phyloP scores from a whole-genome alignment of 192 early-diverging fungal species.

The Coemansia brasiliensis region DNA sequence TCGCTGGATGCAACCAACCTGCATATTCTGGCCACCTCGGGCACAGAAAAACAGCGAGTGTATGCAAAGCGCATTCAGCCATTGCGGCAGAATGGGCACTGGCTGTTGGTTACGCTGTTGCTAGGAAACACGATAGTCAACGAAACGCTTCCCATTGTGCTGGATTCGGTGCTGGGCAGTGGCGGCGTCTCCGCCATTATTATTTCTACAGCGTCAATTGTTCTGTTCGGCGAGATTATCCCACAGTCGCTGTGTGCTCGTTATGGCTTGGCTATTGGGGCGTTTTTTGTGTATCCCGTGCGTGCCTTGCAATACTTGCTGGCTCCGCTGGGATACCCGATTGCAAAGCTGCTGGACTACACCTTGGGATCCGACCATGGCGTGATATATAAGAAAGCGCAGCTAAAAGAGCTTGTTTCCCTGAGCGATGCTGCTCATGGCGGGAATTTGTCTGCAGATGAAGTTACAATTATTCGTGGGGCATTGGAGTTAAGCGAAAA shows the following conservation, averaged over 20 bases:
- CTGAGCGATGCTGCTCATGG: constrained; percentile 69
- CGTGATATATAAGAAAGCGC: constrained; percentile 80
- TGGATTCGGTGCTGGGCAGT: constrained; percentile 73
- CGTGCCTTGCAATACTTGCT: constrained; percentile 66
- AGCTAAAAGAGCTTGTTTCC: constrained; percentile 77
- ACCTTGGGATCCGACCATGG: constrained; percentile 84
- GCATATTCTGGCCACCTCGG: constrained; percentile 80
- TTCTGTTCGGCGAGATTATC: constrained; percentile 95
- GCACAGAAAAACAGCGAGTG: constrained; percentile 62
- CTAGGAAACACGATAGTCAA: constrained; percentile 94
- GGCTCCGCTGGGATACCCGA: constrained; percentile 76
- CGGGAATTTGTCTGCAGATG: constrained; percentile 72
- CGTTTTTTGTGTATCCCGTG: constrained; percentile 80
- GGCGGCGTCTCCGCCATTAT: constrained; percentile 83
- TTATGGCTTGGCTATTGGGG: constrained; percentile 86
- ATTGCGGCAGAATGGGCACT: constrained; percentile 85
- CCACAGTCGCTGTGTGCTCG: constrained; percentile 89
- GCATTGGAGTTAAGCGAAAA: constrained; percentile 77
- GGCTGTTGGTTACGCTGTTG: constrained; percentile 91
- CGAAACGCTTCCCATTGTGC: constrained; percentile 87
- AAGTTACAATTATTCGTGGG: constrained; percentile 77
- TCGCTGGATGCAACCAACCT: constrained; percentile 83
- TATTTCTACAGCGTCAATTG: constrained; percentile 83
- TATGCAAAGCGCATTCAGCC: constrained; percentile 85
- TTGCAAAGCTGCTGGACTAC: constrained; percentile 80